Evolutionary conservation across 441 rosid species (phyloP).

Genomic region (Jatropha podagrica): DNA sequence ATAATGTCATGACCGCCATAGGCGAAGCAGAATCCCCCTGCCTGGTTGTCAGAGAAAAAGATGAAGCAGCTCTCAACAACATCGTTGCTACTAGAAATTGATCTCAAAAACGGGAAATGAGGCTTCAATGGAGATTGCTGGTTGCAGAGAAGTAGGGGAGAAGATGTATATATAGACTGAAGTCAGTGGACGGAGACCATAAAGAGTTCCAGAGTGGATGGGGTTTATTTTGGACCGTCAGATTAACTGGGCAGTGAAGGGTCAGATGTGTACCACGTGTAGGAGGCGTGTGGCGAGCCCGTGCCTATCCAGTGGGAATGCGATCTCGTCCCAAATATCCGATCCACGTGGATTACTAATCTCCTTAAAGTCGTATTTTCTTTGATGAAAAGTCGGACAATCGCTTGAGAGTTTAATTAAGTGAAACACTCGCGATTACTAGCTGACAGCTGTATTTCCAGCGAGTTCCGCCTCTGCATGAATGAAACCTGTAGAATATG

Average conservation of each 20-base stretch:
- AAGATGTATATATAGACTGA: conserved; percentile 10
- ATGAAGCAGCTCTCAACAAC: conserved; percentile 29
- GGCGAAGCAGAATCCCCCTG: conserved; percentile 16
- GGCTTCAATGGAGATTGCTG: conserved; percentile 1
- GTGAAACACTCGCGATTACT: background rate
- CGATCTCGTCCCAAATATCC: conserved; percentile 25
- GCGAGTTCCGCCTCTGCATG: background rate
- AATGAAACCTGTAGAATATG: background rate
- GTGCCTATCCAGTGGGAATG: conserved; percentile 42
- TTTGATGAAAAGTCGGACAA: background rate
- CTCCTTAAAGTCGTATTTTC: background rate
- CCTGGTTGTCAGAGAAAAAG: conserved; percentile 8
- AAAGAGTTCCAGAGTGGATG: conserved; percentile 31
- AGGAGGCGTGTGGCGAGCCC: conserved; percentile 72
- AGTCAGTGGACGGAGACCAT: background rate
- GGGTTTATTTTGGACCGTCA: conserved; percentile 39
- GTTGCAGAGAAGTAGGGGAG: background rate
- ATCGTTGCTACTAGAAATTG: conserved; percentile 6
- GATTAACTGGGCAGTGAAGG: conserved; percentile 33
- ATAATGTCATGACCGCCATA: conserved; percentile 5
- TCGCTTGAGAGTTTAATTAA: background rate
- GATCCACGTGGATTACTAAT: conserved; percentile 22
- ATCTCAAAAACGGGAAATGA: background rate
- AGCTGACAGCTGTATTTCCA: background rate
- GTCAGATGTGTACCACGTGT: conserved; percentile 27